Percentiles rank a stretch among this genome's conserved stretches.
Conservation (phyloP, 805 yeast genomes). For the Hanseniaspora vineae region DNA sequence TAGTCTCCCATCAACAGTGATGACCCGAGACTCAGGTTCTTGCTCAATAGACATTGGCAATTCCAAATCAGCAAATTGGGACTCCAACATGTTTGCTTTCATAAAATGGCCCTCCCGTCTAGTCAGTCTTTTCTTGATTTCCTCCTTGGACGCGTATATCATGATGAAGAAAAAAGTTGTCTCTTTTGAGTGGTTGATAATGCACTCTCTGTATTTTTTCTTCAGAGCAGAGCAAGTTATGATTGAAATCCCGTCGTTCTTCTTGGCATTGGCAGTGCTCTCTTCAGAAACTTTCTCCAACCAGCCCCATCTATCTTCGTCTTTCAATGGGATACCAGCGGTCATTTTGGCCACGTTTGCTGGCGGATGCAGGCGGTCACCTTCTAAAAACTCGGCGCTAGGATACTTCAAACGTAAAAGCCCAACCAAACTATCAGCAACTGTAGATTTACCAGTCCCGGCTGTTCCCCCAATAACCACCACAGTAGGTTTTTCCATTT, state of each 20-base stretch:
- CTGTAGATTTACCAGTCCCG: conserved; percentile 87
- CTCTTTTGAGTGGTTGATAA: conserved; percentile 27
- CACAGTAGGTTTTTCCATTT: conserved; percentile 18
- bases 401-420: conserved; percentile 19
- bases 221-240: conserved; percentile 84
- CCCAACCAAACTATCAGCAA: conserved; percentile 40
- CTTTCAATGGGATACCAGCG: conserved; percentile 65
- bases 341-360: conserved; percentile 76
- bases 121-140: conserved; percentile 45
- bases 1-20: conserved; percentile 16
- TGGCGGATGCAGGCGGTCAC: conserved; percentile 67
- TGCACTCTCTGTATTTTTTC: conserved; percentile 50
- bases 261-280: conserved; percentile 28
- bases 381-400: conserved; percentile 58
- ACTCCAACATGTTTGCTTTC: conserved; percentile 73
- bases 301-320: conserved; percentile 93
- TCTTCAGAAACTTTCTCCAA: conserved; percentile 35
- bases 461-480: conserved; percentile 87
- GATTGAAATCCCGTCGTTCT: conserved; percentile 27
- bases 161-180: conserved; percentile 49
- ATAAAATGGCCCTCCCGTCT: conserved; percentile 69
- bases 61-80: conserved; percentile 67
- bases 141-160: conserved; percentile 50
- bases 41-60: conserved; percentile 37
- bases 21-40: conserved; percentile 19